phyloP scores from a whole-genome alignment of 176 grass and related monocot species.

The Ampelocalamus luodianensis region DNA sequence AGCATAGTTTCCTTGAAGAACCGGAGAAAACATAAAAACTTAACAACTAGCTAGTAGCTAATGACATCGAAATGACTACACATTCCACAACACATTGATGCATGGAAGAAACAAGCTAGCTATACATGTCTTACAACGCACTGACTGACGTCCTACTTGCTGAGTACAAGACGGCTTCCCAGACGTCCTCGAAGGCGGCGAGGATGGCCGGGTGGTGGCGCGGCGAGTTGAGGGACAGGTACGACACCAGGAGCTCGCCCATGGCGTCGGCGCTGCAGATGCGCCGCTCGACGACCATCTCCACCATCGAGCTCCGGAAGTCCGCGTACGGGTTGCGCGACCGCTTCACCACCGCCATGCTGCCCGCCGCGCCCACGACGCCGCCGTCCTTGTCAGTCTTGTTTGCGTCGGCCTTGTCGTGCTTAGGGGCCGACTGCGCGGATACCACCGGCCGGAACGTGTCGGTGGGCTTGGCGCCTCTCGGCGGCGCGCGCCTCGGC shows the following conservation, averaged over 20 bases:
- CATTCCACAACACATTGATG: not conserved
- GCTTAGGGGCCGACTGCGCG: not conserved
- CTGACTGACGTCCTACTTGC: not conserved
- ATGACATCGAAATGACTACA: not conserved
- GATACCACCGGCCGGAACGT: not conserved
- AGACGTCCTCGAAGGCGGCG: conserved; percentile 70
- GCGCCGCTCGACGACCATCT: conserved; percentile 65
- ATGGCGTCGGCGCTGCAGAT: conserved; percentile 51
- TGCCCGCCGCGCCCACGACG: not conserved
- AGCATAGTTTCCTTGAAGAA: not conserved
- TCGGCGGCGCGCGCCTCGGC: not conserved
- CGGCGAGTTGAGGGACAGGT: conserved; percentile 66
- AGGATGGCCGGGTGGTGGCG: conserved; percentile 72
- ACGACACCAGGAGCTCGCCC: conserved; percentile 59
- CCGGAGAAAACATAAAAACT: not conserved
- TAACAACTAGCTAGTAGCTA: not conserved
- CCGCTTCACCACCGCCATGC: conserved; percentile 64
- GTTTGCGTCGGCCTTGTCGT: not conserved
- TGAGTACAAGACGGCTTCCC: conserved; percentile 63
- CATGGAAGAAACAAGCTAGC: not conserved
- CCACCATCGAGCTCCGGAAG: conserved; percentile 84
- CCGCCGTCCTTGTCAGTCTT: not conserved
- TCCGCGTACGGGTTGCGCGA: conserved; percentile 73
- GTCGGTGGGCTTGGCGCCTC: not conserved
- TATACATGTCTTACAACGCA: not conserved